A percentile compares a stretch with the other conserved stretches of the same genome.
Evolutionary conservation across 116 monocot species (phyloP).

Genomic region (Iris pallida): DNA sequence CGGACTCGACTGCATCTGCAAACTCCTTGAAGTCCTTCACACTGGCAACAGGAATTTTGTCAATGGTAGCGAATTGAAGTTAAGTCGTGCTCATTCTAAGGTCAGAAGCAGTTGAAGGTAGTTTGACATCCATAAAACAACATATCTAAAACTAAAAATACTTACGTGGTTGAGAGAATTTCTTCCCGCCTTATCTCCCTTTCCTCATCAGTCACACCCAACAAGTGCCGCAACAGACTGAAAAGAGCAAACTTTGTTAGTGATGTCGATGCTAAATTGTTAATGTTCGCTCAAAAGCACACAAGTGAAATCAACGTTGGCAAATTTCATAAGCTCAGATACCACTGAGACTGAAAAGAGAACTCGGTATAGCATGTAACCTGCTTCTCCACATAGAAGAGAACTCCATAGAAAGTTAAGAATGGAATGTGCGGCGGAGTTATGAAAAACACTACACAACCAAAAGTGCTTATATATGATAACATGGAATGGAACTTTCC

Average conservation of each 20-base stretch:
- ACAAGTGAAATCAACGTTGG: too few species aligned
- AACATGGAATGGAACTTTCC: too few species aligned
- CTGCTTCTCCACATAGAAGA: too few species aligned
- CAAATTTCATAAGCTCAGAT: too few species aligned
- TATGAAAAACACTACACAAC: too few species aligned
- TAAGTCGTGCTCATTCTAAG: neutral
- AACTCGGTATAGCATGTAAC: too few species aligned
- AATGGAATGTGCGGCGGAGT: too few species aligned
- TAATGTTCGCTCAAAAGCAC: too few species aligned
- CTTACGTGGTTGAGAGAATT: conserved; percentile 82
- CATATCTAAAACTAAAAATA: neutral
- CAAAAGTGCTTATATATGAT: too few species aligned
- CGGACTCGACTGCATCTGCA: conserved; percentile 62
- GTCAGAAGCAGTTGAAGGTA: neutral
- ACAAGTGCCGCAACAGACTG: conserved; percentile 73
- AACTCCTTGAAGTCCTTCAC: conserved; percentile 92
- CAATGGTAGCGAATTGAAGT: neutral
- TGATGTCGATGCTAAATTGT: too few species aligned
- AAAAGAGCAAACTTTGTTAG: neutral
- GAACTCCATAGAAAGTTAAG: too few species aligned
- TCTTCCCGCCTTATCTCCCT: conserved; percentile 85
- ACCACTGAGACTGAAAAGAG: too few species aligned
- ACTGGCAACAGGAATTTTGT: conserved; percentile 17
- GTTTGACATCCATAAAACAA: neutral
- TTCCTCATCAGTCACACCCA: conserved; percentile 88